These are phyloP conservation scores for Paraconiothyrium sp. DNA, from an alignment of 2,329 filamentous ascomycete genomes.

Conservation along the genomic window DNA sequence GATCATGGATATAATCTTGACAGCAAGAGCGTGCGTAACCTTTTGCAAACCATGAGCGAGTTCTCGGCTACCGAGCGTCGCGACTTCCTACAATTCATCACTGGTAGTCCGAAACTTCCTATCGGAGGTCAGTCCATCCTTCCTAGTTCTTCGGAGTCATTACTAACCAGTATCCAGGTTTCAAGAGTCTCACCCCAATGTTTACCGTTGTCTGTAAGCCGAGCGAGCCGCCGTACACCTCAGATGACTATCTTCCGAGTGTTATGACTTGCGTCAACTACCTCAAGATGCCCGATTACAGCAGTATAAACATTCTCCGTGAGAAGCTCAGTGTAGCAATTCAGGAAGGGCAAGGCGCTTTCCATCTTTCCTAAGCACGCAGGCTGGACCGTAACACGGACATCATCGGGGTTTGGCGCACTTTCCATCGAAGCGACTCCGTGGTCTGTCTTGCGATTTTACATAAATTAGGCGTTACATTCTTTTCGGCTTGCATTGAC, in stretches of 20 bases:
- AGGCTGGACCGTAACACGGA: constrained; percentile 4
- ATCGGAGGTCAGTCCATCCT: constrained; percentile 80
- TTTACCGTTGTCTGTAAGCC: constrained; percentile 99
- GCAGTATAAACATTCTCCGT: constrained; percentile 76
- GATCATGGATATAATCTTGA: constrained; percentile 99
- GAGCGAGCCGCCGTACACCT: constrained; percentile 91
- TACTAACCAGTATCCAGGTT: constrained; percentile 66
- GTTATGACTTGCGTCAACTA: constrained; percentile 99
- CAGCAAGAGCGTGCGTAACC: constrained; percentile 91
- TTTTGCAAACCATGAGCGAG: constrained; percentile 95
- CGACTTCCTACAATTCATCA: constrained; percentile 97
- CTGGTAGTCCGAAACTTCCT: constrained; percentile 95
- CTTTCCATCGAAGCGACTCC: not conserved
- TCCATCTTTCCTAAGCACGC: constrained; percentile 80
- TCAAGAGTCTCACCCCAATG: constrained; percentile 96
- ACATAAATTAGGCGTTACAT: constrained; percentile 3
- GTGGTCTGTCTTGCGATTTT: not conserved
- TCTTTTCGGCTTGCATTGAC: constrained; percentile 11
- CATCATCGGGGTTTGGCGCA: constrained; percentile 15
- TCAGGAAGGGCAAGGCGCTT: constrained; percentile 94
- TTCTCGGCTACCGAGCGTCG: constrained; percentile 77
- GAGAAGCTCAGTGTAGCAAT: constrained; percentile 85
- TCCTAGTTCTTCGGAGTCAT: not conserved
- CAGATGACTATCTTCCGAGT: constrained; percentile 97
- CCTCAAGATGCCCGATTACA: constrained; percentile 96